Conservation (phyloP, 257 asterid species). For the Avicennia marina region DNA sequence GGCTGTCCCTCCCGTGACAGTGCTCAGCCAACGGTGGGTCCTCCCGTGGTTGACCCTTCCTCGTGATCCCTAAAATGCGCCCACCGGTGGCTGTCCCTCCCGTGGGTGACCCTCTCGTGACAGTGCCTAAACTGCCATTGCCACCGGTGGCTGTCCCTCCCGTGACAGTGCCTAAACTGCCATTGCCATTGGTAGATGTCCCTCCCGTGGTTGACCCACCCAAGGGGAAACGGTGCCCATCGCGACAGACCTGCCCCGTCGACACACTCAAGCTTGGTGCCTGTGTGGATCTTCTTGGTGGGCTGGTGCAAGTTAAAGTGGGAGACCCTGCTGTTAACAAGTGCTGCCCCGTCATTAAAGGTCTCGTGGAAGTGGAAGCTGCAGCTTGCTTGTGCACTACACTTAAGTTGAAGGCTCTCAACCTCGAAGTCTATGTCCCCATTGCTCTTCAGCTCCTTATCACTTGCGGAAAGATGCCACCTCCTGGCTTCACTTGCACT, state of each 20-base stretch:
- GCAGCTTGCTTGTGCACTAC: constrained; percentile 83
- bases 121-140: constrained; percentile 22
- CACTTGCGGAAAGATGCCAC: constrained; percentile 79
- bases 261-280: constrained; percentile 72
- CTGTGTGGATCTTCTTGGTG: constrained; percentile 85
- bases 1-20: too few species aligned
- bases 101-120: constrained; percentile 13
- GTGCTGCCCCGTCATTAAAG: constrained; percentile 71
- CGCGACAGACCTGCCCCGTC: constrained; percentile 54
- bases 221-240: constrained; percentile 16
- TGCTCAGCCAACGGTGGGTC: too few species aligned
- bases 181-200: constrained; percentile 5
- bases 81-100: too few species aligned
- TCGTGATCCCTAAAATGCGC: too few species aligned
- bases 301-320: constrained; percentile 55
- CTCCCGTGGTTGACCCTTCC: too few species aligned
- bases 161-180: constrained; percentile 16
- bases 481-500: constrained; percentile 88
- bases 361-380: constrained; percentile 64
- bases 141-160: constrained; percentile 15
- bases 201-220: constrained; percentile 31
- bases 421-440: constrained; percentile 54
- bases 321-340: constrained; percentile 70
- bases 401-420: constrained; percentile 55
- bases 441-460: constrained; percentile 68